Percentiles rank a stretch among this genome's conserved stretches.
phyloP scores from a whole-genome alignment of 257 asterid species.

The Capsicum rhomboideum region DNA sequence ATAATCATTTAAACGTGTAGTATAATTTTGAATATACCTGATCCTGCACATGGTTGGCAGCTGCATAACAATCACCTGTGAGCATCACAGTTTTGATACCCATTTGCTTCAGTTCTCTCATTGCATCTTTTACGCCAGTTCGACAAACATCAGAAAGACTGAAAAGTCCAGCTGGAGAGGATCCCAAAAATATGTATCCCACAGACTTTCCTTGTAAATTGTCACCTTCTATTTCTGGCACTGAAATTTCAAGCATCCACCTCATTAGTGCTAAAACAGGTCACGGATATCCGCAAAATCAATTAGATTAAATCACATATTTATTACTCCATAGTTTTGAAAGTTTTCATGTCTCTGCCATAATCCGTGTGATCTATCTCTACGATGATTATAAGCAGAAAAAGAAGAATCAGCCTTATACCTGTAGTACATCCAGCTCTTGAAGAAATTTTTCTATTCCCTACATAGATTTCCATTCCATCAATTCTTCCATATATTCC shows the following conservation, averaged over 20 bases:
- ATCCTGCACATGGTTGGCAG: constrained; percentile 64
- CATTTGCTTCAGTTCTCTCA: constrained; percentile 43
- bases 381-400: neutral
- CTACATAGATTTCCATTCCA: constrained; percentile 43
- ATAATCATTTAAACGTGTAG: neutral
- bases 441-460: constrained; percentile 59
- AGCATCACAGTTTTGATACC: constrained; percentile 79
- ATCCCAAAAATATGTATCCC: constrained; percentile 52
- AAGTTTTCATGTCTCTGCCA: neutral
- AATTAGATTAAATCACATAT: neutral
- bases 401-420: neutral
- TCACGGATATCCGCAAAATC: neutral
- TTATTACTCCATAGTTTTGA: neutral
- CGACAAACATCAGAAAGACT: constrained; percentile 65
- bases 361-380: neutral
- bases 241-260: constrained; percentile 20
- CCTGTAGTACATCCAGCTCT: constrained; percentile 66
- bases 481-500: constrained; percentile 76
- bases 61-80: constrained; percentile 71
- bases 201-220: constrained; percentile 49
- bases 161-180: constrained; percentile 54
- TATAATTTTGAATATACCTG: constrained; percentile 32
- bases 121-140: constrained; percentile 79
- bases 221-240: constrained; percentile 46
- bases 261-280: neutral